These are phyloP conservation scores for Ceratocystis diversiconidia DNA, from an alignment of 2,329 filamentous ascomycete genomes.

Conservation along the genomic window DNA sequence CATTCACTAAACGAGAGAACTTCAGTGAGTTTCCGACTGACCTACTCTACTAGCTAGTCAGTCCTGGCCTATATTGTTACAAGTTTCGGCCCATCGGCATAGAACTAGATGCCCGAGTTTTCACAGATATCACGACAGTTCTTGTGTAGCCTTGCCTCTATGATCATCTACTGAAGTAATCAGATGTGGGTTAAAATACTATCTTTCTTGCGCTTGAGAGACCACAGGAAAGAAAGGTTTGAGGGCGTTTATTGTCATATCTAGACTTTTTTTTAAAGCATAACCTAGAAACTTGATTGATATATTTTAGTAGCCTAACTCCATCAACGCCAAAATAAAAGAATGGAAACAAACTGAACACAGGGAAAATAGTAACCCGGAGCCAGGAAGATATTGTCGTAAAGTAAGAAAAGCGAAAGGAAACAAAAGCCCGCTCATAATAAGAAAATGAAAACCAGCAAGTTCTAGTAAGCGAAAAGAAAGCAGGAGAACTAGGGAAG, in stretches of 20 bases:
- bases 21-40: too few species aligned
- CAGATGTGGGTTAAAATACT: too few species aligned
- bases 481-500: background rate
- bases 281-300: background rate
- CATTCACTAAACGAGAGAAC: too few species aligned
- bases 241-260: background rate
- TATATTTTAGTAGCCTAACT: slow-evolving; percentile 7
- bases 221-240: too few species aligned
- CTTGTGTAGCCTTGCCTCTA: too few species aligned
- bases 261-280: background rate
- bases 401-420: background rate
- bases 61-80: too few species aligned
- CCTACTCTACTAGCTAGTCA: too few species aligned
- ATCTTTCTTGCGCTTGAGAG: too few species aligned
- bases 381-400: background rate
- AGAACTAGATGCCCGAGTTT: too few species aligned
- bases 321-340: slow-evolving; percentile 75
- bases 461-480: background rate
- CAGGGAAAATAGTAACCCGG: background rate
- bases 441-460: background rate
- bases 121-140: too few species aligned
- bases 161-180: too few species aligned
- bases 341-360: slow-evolving; percentile 35
- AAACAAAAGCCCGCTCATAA: slow-evolving; percentile 1
- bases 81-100: too few species aligned